Evolutionary conservation across 768 basidiomycete genomes (phyloP), one percentile per base, ranked within the genome.

Genomic region (Leucocoprinus leucothites): DNA sequence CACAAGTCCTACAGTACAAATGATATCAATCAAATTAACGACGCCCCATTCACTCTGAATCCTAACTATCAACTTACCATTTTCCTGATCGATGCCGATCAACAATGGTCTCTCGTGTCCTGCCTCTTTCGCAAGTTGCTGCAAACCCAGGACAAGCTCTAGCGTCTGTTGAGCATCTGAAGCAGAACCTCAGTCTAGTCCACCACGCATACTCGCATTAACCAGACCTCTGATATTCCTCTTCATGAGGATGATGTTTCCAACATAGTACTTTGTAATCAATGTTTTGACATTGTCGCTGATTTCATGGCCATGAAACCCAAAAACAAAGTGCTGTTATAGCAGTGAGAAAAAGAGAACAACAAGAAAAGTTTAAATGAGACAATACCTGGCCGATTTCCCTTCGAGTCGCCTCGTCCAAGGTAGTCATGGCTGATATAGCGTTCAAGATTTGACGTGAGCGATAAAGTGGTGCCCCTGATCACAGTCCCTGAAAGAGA

Each of bases 11-110:
- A 38, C 8, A 8, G 22, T 22, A 9, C 38, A 41, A 25, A 22
- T 22, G 19, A 26, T 40, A 1, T 25, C 6, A 3, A 47, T 26
- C 45, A 9, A 47, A 18, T n/a, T 9, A 47, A n/a, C n/a, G n/a
- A n/a, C n/a, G n/a, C n/a, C 16, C 8, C 8, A 8, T 40, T 8
- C 7, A 40, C 3, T 38, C 38, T 38, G 16, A 13, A 38, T n/a
- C n/a, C n/a, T n/a, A n/a, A n/a, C n/a, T n/a, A n/a, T 1, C 13
- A 4, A 34, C 59, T 3, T 24, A 81, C 87, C 87, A 60, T 86
- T 86, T 63, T 89, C 87, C 65, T 88, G 87, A 69, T 89, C 86
- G 16, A 79, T 87, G 1, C 87, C 86, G 41, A 88, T 81, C 61
- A 88, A 71, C 22, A 89, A 69, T 1, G 84, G 86, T 7, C 60